These are phyloP conservation scores for Malassezia yamatoensis DNA, from an alignment of 1,284 basidiomycete genomes.

Conservation along the genomic window DNA sequence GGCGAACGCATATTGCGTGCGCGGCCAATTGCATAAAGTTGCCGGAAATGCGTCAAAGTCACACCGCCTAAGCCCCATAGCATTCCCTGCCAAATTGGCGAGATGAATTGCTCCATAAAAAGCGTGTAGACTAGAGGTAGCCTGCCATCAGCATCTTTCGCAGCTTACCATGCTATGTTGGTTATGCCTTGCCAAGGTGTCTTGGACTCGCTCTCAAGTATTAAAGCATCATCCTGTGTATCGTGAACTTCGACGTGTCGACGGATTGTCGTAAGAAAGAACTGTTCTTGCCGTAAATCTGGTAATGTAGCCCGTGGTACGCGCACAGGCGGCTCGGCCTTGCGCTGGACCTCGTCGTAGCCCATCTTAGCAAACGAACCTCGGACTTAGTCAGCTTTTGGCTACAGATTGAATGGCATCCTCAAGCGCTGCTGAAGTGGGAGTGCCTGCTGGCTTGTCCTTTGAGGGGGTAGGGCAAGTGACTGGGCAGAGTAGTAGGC, in stretches of 20 bases:
- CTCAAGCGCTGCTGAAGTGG: too few species aligned
- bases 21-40: background rate
- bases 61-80: conserved; percentile 17
- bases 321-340: background rate
- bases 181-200: conserved; percentile 6
- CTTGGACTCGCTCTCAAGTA: background rate
- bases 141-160: background rate
- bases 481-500: too few species aligned
- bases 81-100: conserved; percentile 16
- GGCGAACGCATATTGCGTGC: conserved; percentile 1
- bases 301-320: conserved; percentile 6
- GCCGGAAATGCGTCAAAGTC: conserved; percentile 1
- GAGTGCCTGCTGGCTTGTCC: too few species aligned
- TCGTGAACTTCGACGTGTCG: background rate
- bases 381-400: background rate
- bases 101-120: conserved; percentile 12
- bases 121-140: background rate
- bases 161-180: conserved; percentile 4
- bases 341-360: background rate
- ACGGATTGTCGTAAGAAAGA: conserved; percentile 9
- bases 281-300: conserved; percentile 17
- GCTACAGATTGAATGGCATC: too few species aligned
- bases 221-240: background rate
- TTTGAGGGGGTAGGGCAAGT: too few species aligned
- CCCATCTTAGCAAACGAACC: background rate